Evolutionary conservation across 1,284 basidiomycete genomes (phyloP).

Genomic region (Lignosus rhinocerotis): DNA sequence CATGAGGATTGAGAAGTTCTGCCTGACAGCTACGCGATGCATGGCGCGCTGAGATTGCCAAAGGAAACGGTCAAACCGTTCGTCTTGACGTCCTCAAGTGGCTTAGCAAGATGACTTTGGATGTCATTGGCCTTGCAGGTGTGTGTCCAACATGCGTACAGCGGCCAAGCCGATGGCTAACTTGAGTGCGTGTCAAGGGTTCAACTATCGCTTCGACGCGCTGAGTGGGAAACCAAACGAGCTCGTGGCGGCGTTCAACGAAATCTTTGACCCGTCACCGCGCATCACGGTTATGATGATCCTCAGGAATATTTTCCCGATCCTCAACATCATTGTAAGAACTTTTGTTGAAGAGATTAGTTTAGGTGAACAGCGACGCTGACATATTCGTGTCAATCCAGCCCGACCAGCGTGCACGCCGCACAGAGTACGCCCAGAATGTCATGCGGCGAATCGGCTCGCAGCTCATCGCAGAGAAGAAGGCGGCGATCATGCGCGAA

Average conservation of each 20-base stretch:
- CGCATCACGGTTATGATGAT: slow-evolving; percentile 4
- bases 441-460: slow-evolving; percentile 38
- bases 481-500: slow-evolving; percentile 28
- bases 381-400: background rate
- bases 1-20: background rate
- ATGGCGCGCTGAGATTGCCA: slow-evolving; percentile 23
- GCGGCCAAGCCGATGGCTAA: background rate
- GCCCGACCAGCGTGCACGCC: background rate
- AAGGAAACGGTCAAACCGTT: slow-evolving; percentile 1
- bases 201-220: slow-evolving; percentile 38
- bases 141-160: background rate
- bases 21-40: slow-evolving; percentile 29
- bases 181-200: slow-evolving; percentile 33
- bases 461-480: slow-evolving; percentile 43
- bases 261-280: slow-evolving; percentile 15
- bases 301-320: slow-evolving; percentile 11
- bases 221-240: slow-evolving; percentile 35
- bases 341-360: too few relatives aligned
- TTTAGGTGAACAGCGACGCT: too few relatives aligned
- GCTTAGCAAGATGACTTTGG: slow-evolving; percentile 46
- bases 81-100: slow-evolving; percentile 43
- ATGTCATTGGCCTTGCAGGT: slow-evolving; percentile 52
- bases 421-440: slow-evolving; percentile 17
- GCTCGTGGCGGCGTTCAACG: slow-evolving; percentile 41
- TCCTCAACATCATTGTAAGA: slow-evolving; percentile 16